phyloP scores from a whole-genome alignment of 176 grass and related monocot genomes.

The Aegilops sharonensis region DNA sequence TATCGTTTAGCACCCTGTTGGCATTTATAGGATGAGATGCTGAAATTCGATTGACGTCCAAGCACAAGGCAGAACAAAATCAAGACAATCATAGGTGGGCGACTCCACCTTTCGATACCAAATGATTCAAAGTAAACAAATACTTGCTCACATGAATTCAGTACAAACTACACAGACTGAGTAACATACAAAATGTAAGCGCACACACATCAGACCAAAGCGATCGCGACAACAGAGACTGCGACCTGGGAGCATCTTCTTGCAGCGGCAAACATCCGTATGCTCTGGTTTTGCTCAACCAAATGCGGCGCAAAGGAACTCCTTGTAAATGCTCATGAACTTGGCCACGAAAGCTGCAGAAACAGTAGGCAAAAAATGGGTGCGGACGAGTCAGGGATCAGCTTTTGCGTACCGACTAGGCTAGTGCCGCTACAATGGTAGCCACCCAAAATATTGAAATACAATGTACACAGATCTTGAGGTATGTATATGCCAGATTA shows the following conservation, averaged over 20 bases:
- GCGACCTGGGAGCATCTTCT: not conserved
- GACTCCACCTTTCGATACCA: not conserved
- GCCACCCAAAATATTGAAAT: not conserved
- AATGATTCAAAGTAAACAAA: not conserved
- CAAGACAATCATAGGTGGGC: not conserved
- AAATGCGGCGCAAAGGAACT: conserved; percentile 85
- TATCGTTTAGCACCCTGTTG: not conserved
- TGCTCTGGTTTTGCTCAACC: conserved; percentile 40
- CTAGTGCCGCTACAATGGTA: not conserved
- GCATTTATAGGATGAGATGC: not conserved
- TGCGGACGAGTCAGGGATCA: not conserved
- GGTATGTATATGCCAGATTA: not conserved
- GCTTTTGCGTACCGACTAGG: not conserved
- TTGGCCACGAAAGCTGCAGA: conserved; percentile 93
- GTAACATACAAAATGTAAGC: not conserved
- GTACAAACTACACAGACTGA: conserved; percentile 11
- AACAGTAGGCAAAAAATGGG: not conserved
- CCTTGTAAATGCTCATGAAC: conserved; percentile 99
- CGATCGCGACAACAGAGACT: not conserved
- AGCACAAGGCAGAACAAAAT: not conserved
- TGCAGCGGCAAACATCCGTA: not conserved
- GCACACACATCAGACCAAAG: not conserved
- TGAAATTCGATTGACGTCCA: not conserved
- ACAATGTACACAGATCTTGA: not conserved
- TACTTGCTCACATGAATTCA: not conserved